These are phyloP conservation scores for Hypoxylon sp. DNA, from an alignment of 2,329 filamentous ascomycete genomes.

Conservation along the genomic window DNA sequence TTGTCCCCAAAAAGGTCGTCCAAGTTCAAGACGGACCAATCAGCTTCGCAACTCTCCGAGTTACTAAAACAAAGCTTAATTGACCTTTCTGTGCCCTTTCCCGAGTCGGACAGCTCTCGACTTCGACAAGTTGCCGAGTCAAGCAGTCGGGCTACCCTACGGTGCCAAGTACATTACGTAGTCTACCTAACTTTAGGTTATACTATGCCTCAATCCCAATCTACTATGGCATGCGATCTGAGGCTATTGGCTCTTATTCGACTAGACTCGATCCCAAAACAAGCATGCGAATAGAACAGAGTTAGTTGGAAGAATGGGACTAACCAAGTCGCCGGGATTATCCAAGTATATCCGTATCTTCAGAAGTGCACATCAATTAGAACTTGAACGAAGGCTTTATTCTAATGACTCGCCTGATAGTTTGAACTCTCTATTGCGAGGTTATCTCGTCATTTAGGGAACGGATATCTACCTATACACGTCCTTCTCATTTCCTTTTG, in stretches of 20 bases:
- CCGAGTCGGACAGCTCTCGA: conserved; percentile 18
- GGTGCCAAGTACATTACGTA: conserved; percentile 7
- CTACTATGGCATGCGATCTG: not conserved
- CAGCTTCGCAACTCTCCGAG: not conserved
- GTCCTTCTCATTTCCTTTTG: not conserved
- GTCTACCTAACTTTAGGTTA: conserved; percentile 11
- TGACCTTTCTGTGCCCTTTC: conserved; percentile 16
- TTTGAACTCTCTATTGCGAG: not conserved
- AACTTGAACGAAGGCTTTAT: too few species aligned
- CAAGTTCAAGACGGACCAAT: conserved; percentile 25
- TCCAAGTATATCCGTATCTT: not conserved
- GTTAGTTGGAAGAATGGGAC: not conserved
- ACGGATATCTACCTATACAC: not conserved
- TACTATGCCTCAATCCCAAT: conserved; percentile 4
- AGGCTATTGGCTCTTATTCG: not conserved
- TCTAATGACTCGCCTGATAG: not conserved
- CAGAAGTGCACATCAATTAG: not conserved
- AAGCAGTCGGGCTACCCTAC: conserved; percentile 7
- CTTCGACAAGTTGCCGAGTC: conserved; percentile 18
- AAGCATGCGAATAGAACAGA: not conserved
- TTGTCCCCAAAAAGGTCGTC: conserved; percentile 27
- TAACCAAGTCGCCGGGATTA: not conserved
- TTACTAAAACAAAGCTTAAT: conserved; percentile 31
- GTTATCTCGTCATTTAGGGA: not conserved
- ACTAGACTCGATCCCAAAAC: not conserved